Base-by-base conservation (phyloP, 2,329 filamentous ascomycete species). In the Penicillium aurantiogriseum region DNA sequence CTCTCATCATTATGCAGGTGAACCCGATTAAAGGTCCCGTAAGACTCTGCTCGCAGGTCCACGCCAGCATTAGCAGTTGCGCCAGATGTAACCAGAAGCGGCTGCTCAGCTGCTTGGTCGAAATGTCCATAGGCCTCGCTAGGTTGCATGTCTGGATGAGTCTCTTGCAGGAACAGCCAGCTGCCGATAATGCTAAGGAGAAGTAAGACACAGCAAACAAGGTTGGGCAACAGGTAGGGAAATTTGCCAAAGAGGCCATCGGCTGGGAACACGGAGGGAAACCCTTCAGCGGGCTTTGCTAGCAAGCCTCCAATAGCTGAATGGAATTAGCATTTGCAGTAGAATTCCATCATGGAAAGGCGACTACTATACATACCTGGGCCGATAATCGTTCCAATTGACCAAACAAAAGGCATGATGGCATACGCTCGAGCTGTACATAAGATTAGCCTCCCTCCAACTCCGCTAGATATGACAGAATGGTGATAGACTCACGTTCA, bases 381-480 rank as follows among this genome's bases (percentile, higher is more conserved):
- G 0, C 92, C 92, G 52, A 96, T 82, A 62, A 96, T 96, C 10
- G 91, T 95, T 25, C 92, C 92, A 51, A 96, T 87, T 46, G 85
- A 88, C 92, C 92, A 97, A 8, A 96, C 89, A 69, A 96, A 96
- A 0, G 92, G 92, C 91, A 97, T 96, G 44, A 96, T 85, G 2
- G 91, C 87, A 73, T 92, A 96, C 29, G 92, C 92, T 60, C 88
- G 86, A 57, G 91, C 89, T 91, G 66, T 60, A 51, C 40, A 46
- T 44, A 65, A 60, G 57, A 59, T 59, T 15, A 55, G 27, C 9
- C 13, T 23, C 33, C 35, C 6, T 27, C 29, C 1, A 31, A 9
- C 17, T 6, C 33, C 25, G 25, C 21, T 19, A 40, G 0, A 15
- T 36, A 33, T n/a, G n/a, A 38, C 3, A 45, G 15, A 21, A 31